phyloP scores from a whole-genome alignment of 1,284 basidiomycete species.

The Blastosporella zonata region DNA sequence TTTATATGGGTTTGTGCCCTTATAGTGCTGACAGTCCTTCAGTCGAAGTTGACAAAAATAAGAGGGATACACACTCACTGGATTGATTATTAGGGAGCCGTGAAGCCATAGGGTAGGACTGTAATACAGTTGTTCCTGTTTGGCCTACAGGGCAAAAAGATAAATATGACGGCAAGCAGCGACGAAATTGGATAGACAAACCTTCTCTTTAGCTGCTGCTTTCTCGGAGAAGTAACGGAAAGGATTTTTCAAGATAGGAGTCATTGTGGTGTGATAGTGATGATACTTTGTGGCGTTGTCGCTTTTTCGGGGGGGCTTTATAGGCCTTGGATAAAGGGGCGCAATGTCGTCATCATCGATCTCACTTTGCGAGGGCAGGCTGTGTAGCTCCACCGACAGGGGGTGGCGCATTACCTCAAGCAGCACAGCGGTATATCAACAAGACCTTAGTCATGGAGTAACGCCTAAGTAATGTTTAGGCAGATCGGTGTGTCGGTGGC shows the following conservation, averaged over 20 bases:
- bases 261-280: neutral
- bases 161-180: neutral
- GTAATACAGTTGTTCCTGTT: neutral
- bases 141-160: neutral
- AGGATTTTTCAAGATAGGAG: neutral
- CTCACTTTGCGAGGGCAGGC: neutral
- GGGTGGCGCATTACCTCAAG: constrained; percentile 11
- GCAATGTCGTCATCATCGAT: constrained; percentile 5
- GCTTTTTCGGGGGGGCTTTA: constrained; percentile 7
- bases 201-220: constrained; percentile 5
- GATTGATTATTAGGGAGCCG: constrained; percentile 8
- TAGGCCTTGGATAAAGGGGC: constrained; percentile 12
- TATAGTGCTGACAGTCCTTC: constrained; percentile 6
- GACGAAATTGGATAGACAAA: neutral
- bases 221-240: neutral
- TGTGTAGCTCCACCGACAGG: neutral
- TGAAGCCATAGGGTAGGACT: neutral
- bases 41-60: too few relatives aligned
- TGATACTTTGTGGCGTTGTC: neutral
- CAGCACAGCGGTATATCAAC: too few relatives aligned
- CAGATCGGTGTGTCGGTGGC: too few relatives aligned
- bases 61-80: constrained; percentile 1
- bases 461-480: too few relatives aligned
- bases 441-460: too few relatives aligned
- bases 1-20: constrained; percentile 10